Percentiles rank a stretch among this genome's conserved stretches.
Evolutionary conservation across 83 land plant species (phyloP).

Genomic region (Diphasiastrum complanatum): DNA sequence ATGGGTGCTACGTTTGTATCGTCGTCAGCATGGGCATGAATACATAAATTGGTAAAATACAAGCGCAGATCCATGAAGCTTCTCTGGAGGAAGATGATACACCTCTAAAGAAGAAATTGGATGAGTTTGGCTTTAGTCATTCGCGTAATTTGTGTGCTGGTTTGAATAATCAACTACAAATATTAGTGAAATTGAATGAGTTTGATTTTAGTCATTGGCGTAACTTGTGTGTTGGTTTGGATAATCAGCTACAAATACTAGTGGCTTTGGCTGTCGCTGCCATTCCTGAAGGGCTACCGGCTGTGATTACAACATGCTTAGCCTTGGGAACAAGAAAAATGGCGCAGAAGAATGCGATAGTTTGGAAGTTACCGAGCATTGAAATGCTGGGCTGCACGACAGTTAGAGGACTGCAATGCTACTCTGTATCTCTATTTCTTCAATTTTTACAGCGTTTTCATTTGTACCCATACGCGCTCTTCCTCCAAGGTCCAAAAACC

Average conservation of each 20-base stretch:
- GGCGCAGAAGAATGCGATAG: slow-evolving; percentile 44
- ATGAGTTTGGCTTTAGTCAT: slow-evolving; percentile 75
- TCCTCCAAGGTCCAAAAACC: too few relatives aligned
- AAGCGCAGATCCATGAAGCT: slow-evolving; percentile 80
- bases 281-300: slow-evolving; percentile 36
- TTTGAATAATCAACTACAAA: slow-evolving; percentile 42
- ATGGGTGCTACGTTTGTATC: slow-evolving; percentile 68
- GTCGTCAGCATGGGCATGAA: slow-evolving; percentile 69
- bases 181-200: slow-evolving; percentile 47
- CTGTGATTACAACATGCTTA: slow-evolving; percentile 39
- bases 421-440: too few relatives aligned
- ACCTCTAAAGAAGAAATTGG: slow-evolving; percentile 78
- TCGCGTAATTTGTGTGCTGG: slow-evolving; percentile 37
- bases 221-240: slow-evolving; percentile 33
- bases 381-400: slow-evolving; percentile 42
- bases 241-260: slow-evolving; percentile 38
- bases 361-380: slow-evolving; percentile 38
- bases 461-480: too few relatives aligned
- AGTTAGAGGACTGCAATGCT: too few relatives aligned
- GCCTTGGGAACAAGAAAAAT: slow-evolving; percentile 40
- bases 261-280: slow-evolving; percentile 36
- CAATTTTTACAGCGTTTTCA: too few relatives aligned
- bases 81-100: slow-evolving; percentile 72
- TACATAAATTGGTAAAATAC: slow-evolving; percentile 86
- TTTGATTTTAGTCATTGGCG: slow-evolving; percentile 67